Evolutionary conservation across 1,284 basidiomycete species (phyloP), one percentile per base, ranked within the genome.

Genomic region (Moesziomyces sp.): DNA sequence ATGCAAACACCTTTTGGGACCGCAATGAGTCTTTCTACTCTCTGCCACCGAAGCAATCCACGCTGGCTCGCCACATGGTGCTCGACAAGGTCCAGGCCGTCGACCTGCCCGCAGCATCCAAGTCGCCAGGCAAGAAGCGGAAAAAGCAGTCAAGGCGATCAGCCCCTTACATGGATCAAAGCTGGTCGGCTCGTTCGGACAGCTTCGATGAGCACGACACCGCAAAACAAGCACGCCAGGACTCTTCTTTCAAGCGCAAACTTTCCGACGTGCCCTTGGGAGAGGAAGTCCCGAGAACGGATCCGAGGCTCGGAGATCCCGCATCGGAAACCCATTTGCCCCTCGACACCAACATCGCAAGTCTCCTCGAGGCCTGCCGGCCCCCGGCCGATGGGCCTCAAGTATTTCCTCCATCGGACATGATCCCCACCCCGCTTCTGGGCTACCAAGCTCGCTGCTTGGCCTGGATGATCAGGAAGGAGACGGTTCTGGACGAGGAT

Each of bases 381-480:
- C 72, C 72, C 4, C 72, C 56, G 16, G 9, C 49, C 18, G 59
- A 63, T 13, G 67, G 72, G 4, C 58, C 62, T 5, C 40, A 50
- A 23, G 53, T 51, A 21, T 59, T 52, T 44, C 72, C 72, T 9
- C 67, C 72, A 0, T 19, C 56, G 13, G 72, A 71, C 46, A 53
- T 67, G 38, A 70, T 74, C 16, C 62, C 58, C 9, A 70, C 72
- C 5, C 67, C 62, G 7, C 49, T 74, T 52, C 35, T 74, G 8
- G 52, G 55, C 40, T 74, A 74, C 44, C 72, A 74, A 42, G 72
- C 72, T 4, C 72, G 72, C 19, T 74, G 72, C 21, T 38, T 74
- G 7, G 67, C 66, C 1, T 74, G 72, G 72, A 70, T 74, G 72
- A 58, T 74, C 51, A 61, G 65, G 40, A 47, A 61, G 11, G 72